Conservation (phyloP, 2,329 filamentous ascomycete genomes). For the Ascocoryne sarcoides region DNA sequence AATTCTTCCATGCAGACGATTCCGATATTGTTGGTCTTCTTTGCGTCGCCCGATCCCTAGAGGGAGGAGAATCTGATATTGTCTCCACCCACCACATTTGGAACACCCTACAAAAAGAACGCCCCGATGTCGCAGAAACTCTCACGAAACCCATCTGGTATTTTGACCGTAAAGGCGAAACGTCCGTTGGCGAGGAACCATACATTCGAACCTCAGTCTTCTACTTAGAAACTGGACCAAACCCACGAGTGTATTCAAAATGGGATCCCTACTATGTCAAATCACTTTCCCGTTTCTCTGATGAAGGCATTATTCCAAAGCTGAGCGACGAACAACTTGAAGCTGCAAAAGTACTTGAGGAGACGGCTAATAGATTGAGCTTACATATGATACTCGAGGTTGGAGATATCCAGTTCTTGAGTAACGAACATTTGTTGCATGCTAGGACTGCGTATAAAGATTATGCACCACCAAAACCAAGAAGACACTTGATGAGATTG, state of each 20-base stretch:
- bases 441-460: constrained; percentile 74
- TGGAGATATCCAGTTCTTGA: constrained; percentile 81
- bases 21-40: constrained; percentile 75
- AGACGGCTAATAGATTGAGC: constrained; percentile 62
- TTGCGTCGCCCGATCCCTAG: constrained; percentile 67
- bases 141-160: constrained; percentile 79
- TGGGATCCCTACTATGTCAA: constrained; percentile 87
- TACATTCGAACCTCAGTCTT: constrained; percentile 67
- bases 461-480: constrained; percentile 55
- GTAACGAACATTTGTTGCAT: constrained; percentile 73
- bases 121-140: constrained; percentile 69
- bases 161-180: constrained; percentile 85
- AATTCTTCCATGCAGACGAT: constrained; percentile 83
- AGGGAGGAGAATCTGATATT: constrained; percentile 78
- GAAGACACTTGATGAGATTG: constrained; percentile 71
- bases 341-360: constrained; percentile 63
- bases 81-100: constrained; percentile 72
- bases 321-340: constrained; percentile 60
- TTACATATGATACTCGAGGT: constrained; percentile 82
- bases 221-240: constrained; percentile 62
- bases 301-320: constrained; percentile 62
- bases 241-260: constrained; percentile 67
- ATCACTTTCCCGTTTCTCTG: constrained; percentile 65
- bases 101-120: constrained; percentile 66
- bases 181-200: constrained; percentile 61